phyloP scores from a whole-genome alignment of 2,329 filamentous ascomycete species.

The Alternaria panax region DNA sequence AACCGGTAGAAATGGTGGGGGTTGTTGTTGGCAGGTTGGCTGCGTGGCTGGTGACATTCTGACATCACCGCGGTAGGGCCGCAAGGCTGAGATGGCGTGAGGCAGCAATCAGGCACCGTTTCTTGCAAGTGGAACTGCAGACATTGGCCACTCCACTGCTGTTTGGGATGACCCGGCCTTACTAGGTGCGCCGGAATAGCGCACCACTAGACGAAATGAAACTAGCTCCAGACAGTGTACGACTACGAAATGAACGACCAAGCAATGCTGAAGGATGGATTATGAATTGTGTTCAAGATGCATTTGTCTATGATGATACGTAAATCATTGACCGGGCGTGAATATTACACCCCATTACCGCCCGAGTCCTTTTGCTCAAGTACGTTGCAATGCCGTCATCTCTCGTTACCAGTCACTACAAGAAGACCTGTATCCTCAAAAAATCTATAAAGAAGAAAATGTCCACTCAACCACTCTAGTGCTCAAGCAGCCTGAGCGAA shows the following conservation, averaged over 20 bases:
- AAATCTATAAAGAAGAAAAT: constrained; percentile 32
- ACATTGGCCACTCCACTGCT: neutral
- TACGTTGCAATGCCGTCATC: constrained; percentile 34
- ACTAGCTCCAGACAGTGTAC: neutral
- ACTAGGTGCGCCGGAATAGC: neutral
- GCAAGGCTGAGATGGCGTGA: constrained; percentile 23
- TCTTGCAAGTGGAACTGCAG: neutral
- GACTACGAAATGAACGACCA: neutral
- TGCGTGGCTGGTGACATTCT: constrained; percentile 19
- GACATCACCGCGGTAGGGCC: constrained; percentile 28
- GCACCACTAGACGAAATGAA: neutral
- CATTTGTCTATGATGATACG: constrained; percentile 39
- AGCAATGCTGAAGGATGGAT: constrained; percentile 9
- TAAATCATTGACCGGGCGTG: constrained; percentile 23
- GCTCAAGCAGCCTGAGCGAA: constrained; percentile 78
- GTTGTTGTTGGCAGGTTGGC: constrained; percentile 21
- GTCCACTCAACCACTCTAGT: constrained; percentile 54
- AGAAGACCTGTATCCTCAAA: constrained; percentile 33
- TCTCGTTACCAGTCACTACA: constrained; percentile 26
- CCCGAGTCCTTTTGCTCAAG: constrained; percentile 26
- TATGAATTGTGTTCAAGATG: constrained; percentile 19
- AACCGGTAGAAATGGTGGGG: constrained; percentile 20
- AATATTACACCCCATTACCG: constrained; percentile 24
- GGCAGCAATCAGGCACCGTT: constrained; percentile 25
- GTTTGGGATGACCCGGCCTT: neutral